Percentiles rank a stretch among this genome's conserved stretches.
phyloP scores from a whole-genome alignment of 495 filamentous ascomycete genomes.

The Pseudoneurospora amorphoporcata region DNA sequence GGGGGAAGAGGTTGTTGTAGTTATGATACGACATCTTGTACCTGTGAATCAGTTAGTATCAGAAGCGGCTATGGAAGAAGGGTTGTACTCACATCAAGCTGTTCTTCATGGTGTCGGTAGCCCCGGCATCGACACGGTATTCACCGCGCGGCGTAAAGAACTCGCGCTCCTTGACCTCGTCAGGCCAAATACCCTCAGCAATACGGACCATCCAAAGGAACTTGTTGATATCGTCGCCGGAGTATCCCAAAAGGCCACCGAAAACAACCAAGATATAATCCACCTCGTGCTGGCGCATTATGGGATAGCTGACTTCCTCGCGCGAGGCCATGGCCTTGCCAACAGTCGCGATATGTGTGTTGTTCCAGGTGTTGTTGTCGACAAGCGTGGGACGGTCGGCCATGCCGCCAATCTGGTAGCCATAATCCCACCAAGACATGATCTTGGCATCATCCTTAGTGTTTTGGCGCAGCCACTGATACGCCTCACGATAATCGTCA shows the following conservation, averaged over 20 bases:
- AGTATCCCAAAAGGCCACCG: conserved; percentile 92
- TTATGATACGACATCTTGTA: conserved; percentile 99
- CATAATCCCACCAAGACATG: conserved; percentile 99
- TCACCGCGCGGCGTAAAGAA: conserved; percentile 95
- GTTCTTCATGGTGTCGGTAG: conserved; percentile 98
- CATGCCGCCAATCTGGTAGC: conserved; percentile 99
- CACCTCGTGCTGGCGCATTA: conserved; percentile 95
- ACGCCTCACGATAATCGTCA: conserved; percentile 98
- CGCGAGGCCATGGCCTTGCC: conserved; percentile 98
- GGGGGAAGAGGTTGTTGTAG: conserved; percentile 83
- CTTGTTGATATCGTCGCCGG: conserved; percentile 99
- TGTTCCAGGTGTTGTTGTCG: conserved; percentile 99
- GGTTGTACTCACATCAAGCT: conserved; percentile 80
- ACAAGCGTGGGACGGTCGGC: conserved; percentile 94
- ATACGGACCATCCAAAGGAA: conserved; percentile 99
- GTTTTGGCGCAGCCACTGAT: conserved; percentile 99
- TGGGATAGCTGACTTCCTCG: conserved; percentile 97
- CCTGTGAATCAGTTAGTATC: conserved; percentile 45
- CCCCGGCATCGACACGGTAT: conserved; percentile 87
- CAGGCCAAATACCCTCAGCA: conserved; percentile 97
- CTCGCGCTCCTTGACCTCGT: conserved; percentile 94
- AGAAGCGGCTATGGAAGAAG: not conserved
- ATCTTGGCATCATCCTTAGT: conserved; percentile 91
- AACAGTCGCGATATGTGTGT: conserved; percentile 98
- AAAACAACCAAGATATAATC: conserved; percentile 98